Base-by-base conservation (phyloP, 805 yeast species). In the Lachancea waltii region DNA sequence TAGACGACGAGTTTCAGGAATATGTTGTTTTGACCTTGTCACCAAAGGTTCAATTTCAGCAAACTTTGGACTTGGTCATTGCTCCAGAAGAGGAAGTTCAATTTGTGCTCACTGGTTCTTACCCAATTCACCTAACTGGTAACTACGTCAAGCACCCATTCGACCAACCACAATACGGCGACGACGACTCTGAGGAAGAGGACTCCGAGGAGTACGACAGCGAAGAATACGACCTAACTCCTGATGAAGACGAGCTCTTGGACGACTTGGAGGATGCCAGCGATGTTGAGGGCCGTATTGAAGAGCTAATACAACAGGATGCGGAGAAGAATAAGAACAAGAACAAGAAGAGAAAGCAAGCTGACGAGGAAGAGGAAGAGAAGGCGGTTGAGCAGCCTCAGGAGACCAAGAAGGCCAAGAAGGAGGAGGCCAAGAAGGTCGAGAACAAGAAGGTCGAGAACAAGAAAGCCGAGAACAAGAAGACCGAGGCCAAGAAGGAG, bases 81-180 rank as follows among this genome's bases (percentile, higher is more conserved):
- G 75, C 81, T 39, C 95, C 97, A 56, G 90, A 80, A 56, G 98
- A 92, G 69, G 95, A 89, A 59, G 86, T 92, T 45, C 79, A 72
- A 70, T 92, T 92, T 58, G 95, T 86, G 58, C 97, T 85, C 41
- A 83, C 95, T 45, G 98, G 98, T 59, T 86, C 97, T 19, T 90
- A 87, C 71, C 83, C 95, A 49, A 73, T 92, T 49, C 94, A 90
- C 64, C 70, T 92, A 54, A 72, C 85, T 51, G 99, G 99, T 71
- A 90, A 92, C 80, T 87, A 81, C 68, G 81, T 92, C 58, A 95
- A 85, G 65, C 96, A 89, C 66, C 97, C 97, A 63, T 85, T 79
- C 56, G 95, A 89, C 57, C 51, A 58, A 8, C 56, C 59, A 31
- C 36, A 49, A 23, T 48, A 45, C 36, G 75, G 68, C 37, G 71